A percentile compares a stretch with the other conserved stretches of the same genome.
These are phyloP conservation scores for Daldinia grandis DNA, from an alignment of 495 filamentous ascomycete species.

Conservation along the genomic window DNA sequence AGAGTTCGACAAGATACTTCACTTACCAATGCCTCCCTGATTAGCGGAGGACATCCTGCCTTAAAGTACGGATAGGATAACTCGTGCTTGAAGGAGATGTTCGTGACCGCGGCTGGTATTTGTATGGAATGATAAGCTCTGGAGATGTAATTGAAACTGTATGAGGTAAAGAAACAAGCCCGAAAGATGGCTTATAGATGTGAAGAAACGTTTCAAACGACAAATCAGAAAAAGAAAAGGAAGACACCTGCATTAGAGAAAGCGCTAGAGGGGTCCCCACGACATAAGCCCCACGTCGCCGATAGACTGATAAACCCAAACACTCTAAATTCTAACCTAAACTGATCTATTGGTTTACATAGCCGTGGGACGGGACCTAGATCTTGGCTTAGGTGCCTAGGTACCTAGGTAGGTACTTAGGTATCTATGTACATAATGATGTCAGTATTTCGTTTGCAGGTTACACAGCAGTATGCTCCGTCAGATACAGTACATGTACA, in stretches of 20 bases:
- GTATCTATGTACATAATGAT: no score
- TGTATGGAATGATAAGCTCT: not conserved
- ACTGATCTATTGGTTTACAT: constrained; percentile 39
- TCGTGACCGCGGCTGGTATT: not conserved
- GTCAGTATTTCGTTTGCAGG: constrained; percentile 8
- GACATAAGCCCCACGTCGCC: constrained; percentile 19
- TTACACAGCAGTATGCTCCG: constrained; percentile 22
- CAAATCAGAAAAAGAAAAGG: constrained; percentile 21
- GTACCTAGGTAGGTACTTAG: no score
- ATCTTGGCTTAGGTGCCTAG: constrained; percentile 14
- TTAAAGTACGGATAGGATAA: not conserved
- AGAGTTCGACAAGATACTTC: not conserved
- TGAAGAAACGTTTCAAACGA: constrained; percentile 8
- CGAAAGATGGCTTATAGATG: constrained; percentile 10
- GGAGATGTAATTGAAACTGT: not conserved
- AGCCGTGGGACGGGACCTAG: constrained; percentile 8
- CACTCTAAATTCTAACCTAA: not conserved
- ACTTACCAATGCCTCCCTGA: constrained; percentile 36
- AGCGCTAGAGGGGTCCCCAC: not conserved
- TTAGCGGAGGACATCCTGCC: constrained; percentile 30
- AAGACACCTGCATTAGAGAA: constrained; percentile 22
- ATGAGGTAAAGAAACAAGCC: constrained; percentile 8
- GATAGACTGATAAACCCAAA: constrained; percentile 11
- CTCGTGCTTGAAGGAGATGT: not conserved
- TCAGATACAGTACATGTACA: not conserved